Base-by-base conservation (phyloP, 2,329 filamentous ascomycete species). In the Colletotrichum gigasporum region DNA sequence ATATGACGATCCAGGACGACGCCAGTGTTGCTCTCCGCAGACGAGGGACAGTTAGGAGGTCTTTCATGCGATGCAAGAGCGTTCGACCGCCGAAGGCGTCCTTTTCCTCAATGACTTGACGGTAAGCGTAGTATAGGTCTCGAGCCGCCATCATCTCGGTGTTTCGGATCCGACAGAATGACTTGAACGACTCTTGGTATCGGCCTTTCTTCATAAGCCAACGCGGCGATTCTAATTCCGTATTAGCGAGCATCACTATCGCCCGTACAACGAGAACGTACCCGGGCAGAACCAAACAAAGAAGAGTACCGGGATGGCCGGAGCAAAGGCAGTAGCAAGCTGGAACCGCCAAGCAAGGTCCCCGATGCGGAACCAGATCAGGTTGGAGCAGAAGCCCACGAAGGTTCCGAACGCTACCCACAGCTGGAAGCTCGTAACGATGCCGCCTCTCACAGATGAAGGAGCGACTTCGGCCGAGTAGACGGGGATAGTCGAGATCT, bases 341-440 rank as follows among this genome's bases (percentile, higher is more conserved):
- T 87, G 86, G 18, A 88, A 74, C 28, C 86, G 77, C 86, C 86
- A 89, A n/a, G 83, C 79, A 47, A 86, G 82, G 4, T 69, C 69
- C 16, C 83, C 83, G 1, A 80, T 80, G 44, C 85, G 77, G 66
- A 82, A 63, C 83, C 86, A 64, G 8, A 82, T 84, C 52, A 89
- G 77, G 70, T 89, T 90, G 64, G 86, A 86, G 63, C 79, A 82
- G 67, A 83, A 86, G 11, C 87, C 90, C 22, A 80, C 67, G 58
- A 80, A 74, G 69, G 82, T 82, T 52, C 80, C 79, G 63, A 89
- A 85, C 0, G 84, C 83, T 4, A 85, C 87, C 86, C 88, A 91
- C 53, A 84, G 91, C 91, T 95, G 67, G 88, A 90, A 68, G 2
- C 72, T 76, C 91, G 95, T 95, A 66, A 94, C 91, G 5, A 96